Conservation (phyloP, 192 early-diverging fungal genomes). For the Entomortierella beljakovae region DNA sequence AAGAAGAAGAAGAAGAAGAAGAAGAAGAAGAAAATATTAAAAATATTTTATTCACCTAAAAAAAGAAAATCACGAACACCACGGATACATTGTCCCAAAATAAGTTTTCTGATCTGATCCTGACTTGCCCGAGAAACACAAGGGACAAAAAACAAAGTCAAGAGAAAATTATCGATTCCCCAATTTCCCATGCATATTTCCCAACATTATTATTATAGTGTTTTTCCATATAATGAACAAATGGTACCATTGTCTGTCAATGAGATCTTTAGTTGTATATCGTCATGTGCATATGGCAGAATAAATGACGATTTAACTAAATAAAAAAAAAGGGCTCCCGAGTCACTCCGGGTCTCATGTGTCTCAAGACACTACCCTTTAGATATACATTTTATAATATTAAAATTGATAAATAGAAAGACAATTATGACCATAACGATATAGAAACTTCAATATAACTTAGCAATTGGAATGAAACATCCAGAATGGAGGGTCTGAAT, state of each 20-base stretch:
- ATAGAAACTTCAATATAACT: too few relatives aligned
- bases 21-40: constrained; percentile 7
- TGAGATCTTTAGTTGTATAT: too few relatives aligned
- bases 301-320: background rate
- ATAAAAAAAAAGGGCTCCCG: constrained; percentile 3
- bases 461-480: background rate
- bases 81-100: constrained; percentile 50
- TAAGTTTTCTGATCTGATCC: too few relatives aligned
- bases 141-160: too few relatives aligned
- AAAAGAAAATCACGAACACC: constrained; percentile 7
- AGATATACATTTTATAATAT: background rate
- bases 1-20: constrained; percentile 7
- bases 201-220: too few relatives aligned
- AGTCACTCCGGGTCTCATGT: constrained; percentile 21
- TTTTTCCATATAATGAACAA: too few relatives aligned
- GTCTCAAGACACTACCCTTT: too few relatives aligned
- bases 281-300: background rate
- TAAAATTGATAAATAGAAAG: background rate
- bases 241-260: too few relatives aligned
- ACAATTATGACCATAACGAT: too few relatives aligned
- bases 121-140: too few relatives aligned
- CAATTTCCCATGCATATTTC: too few relatives aligned
- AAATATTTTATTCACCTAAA: background rate
- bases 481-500: background rate
- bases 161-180: too few relatives aligned